Conservation (phyloP, 768 basidiomycete species). For the Pleurotus tuoliensis region DNA sequence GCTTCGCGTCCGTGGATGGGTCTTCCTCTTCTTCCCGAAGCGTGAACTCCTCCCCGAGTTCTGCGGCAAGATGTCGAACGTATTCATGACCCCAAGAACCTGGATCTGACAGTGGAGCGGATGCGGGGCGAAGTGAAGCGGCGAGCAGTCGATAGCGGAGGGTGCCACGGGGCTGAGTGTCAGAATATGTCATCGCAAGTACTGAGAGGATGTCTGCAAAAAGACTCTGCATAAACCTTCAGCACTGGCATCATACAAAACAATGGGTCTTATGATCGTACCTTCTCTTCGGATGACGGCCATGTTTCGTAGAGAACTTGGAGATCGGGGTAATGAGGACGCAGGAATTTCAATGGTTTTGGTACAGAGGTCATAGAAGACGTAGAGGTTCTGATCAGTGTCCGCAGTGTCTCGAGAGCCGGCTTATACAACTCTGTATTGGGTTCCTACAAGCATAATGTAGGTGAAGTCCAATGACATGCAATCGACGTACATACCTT, state of each 20-base stretch:
- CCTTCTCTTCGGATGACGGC: constrained; percentile 75
- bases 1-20: constrained; percentile 19
- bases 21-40: constrained; percentile 54
- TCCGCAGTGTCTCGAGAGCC: constrained; percentile 90
- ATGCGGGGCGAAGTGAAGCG: constrained; percentile 58
- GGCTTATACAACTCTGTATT: constrained; percentile 82
- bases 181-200: constrained; percentile 99
- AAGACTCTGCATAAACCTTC: constrained; percentile 54
- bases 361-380: constrained; percentile 99
- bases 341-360: constrained; percentile 96
- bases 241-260: neutral
- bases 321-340: constrained; percentile 87
- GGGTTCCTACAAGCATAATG: constrained; percentile 63
- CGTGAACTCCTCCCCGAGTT: constrained; percentile 90
- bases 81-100: constrained; percentile 99
- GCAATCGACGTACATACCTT: constrained; percentile 51
- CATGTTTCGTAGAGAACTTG: constrained; percentile 82
- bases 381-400: constrained; percentile 92
- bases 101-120: constrained; percentile 75
- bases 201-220: constrained; percentile 98
- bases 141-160: constrained; percentile 89
- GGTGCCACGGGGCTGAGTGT: constrained; percentile 94
- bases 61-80: constrained; percentile 92
- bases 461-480: constrained; percentile 6
- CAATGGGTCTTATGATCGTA: constrained; percentile 22